Evolutionary conservation across 2,329 filamentous ascomycete species (phyloP).

Genomic region (Trichothecium roseum): DNA sequence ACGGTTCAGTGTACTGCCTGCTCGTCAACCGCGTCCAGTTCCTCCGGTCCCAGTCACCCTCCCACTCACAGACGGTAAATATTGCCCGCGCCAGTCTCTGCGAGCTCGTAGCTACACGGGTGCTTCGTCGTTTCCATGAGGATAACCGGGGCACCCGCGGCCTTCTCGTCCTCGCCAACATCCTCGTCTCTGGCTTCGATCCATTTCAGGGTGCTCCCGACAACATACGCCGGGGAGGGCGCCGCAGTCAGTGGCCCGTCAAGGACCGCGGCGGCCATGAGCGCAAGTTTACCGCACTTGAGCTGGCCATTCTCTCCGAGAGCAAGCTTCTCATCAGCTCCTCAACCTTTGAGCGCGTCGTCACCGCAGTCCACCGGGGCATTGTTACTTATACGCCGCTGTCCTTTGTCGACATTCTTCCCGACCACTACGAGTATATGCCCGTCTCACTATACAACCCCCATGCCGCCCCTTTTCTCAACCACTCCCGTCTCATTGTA

Average conservation of each 20-base stretch:
- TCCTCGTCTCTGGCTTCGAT: constrained; percentile 61
- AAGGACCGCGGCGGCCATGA: constrained; percentile 28
- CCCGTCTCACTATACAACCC: constrained; percentile 63
- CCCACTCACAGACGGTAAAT: constrained; percentile 60
- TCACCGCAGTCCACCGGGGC: constrained; percentile 60
- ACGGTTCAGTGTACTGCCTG: constrained; percentile 65
- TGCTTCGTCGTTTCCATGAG: constrained; percentile 59
- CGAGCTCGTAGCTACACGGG: constrained; percentile 56
- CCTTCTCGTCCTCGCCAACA: constrained; percentile 54
- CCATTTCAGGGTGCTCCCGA: constrained; percentile 60
- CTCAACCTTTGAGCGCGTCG: constrained; percentile 57
- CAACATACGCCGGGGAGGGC: constrained; percentile 41
- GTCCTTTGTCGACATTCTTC: constrained; percentile 61
- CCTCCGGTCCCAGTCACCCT: constrained; percentile 53
- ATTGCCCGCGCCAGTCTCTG: constrained; percentile 57
- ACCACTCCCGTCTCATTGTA: constrained; percentile 63
- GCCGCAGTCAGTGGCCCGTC: constrained; percentile 26
- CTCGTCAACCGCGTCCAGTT: constrained; percentile 63
- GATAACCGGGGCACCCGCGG: constrained; percentile 53
- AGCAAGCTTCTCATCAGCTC: constrained; percentile 58
- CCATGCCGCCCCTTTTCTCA: constrained; percentile 52
- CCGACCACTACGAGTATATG: constrained; percentile 62
- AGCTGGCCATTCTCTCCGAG: constrained; percentile 62
- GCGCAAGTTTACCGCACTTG: constrained; percentile 55
- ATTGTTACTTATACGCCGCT: constrained; percentile 61